Base-by-base conservation (phyloP, 371 early-diverging fungal genomes). In the Lichtheimia corymbifera region DNA sequence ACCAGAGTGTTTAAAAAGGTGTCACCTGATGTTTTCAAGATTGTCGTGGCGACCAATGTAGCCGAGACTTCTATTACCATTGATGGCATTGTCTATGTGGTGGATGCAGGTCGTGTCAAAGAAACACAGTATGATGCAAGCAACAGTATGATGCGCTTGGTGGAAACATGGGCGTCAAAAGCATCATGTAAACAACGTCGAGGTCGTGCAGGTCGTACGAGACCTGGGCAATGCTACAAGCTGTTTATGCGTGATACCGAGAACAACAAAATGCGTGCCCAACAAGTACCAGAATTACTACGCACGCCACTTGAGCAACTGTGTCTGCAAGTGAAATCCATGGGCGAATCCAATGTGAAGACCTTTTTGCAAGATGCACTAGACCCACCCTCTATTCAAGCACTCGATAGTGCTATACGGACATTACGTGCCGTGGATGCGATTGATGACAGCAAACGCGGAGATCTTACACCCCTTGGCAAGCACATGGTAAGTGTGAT, bases 21-120 rank as follows among this genome's bases (percentile, higher is more conserved):
- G 22, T 81, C 85, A 3, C 57, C 61, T 0, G 81, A 84, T n/a
- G 77, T 82, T 3, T 81, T 94, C 53, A 97, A 97, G 76, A 85
- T 95, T 54, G 93, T 99, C 15, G 86, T 97, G 11, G 81, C 93
- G 0, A 99, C 99, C 28, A 99, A 98, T 56, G 94, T 99, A 43
- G 96, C 97, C 0, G 99, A 99, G 71, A 97, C 98, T 0, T 86
- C 88, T 47, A 87, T 98, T 61, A 98, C 99, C 0, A 95, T 98
- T 64, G 72, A 86, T 53, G 86, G 94, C n/a, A 85, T 97, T 18
- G 93, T 93, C 4, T 92, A 90, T 70, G 98, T 98, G 0, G 88
- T 98, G 62, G 99, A 99, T 71, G 74, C 88, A 15, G 98, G 98
- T 1, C 76, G 91, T 35, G 88, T 91, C 27, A 97, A 97, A 61